Evolutionary conservation across 2,329 filamentous ascomycete species (phyloP).

Genomic region (Cladophialophora psammophila): DNA sequence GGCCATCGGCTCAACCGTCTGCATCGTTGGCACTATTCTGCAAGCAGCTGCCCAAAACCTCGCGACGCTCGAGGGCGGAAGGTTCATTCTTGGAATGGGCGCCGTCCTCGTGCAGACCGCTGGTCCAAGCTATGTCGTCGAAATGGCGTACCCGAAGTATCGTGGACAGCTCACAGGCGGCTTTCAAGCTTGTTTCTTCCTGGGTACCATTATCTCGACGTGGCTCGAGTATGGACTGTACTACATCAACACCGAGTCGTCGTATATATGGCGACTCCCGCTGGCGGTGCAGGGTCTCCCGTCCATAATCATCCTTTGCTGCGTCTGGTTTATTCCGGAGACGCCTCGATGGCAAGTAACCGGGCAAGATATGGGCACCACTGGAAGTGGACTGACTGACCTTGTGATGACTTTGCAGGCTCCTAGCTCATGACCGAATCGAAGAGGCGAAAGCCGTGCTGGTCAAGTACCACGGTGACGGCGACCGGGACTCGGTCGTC

Average conservation of each 20-base stretch:
- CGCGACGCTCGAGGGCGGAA: slow-evolving; percentile 55
- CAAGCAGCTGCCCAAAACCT: slow-evolving; percentile 45
- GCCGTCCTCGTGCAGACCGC: slow-evolving; percentile 53
- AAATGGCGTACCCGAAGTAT: slow-evolving; percentile 52
- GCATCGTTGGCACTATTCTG: slow-evolving; percentile 47
- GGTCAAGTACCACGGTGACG: slow-evolving; percentile 65
- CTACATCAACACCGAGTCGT: slow-evolving; percentile 45
- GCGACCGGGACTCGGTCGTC: slow-evolving; percentile 44
- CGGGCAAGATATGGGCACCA: slow-evolving; percentile 33
- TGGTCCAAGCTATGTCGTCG: slow-evolving; percentile 53
- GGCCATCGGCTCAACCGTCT: slow-evolving; percentile 46
- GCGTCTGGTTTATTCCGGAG: slow-evolving; percentile 65
- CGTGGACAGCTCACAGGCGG: slow-evolving; percentile 53
- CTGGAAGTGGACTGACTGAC: background rate
- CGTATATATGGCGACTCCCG: slow-evolving; percentile 64
- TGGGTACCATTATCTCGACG: slow-evolving; percentile 9
- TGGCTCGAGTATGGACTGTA: slow-evolving; percentile 19
- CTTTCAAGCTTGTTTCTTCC: slow-evolving; percentile 41
- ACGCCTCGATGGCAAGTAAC: slow-evolving; percentile 57
- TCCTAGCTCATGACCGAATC: slow-evolving; percentile 63
- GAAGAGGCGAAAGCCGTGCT: slow-evolving; percentile 65
- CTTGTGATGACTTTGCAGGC: slow-evolving; percentile 51
- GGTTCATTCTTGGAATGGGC: slow-evolving; percentile 53
- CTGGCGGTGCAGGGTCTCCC: slow-evolving; percentile 60
- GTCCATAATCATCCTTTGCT: slow-evolving; percentile 55